Base-by-base conservation (phyloP, 2,329 filamentous ascomycete species). In the Polytolypa hystricis region DNA sequence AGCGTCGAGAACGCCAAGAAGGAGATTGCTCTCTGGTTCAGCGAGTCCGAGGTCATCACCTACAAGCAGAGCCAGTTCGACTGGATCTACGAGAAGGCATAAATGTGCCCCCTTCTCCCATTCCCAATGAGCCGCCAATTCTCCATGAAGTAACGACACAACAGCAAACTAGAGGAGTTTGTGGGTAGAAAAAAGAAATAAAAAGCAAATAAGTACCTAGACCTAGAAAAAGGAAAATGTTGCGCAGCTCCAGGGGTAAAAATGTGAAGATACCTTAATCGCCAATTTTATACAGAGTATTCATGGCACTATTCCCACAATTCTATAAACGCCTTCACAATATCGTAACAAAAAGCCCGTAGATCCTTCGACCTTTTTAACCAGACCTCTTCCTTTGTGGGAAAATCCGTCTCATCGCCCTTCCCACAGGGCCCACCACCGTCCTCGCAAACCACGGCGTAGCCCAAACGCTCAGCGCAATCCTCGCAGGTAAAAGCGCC, bases 11-110 rank as follows among this genome's bases (percentile, higher is more conserved):
- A 78, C 73, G 91, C 91, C 70, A 78, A 96, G 82, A 95, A 96
- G 84, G 91, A 98, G 77, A 98, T 98, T 64, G 81, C 81, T 58
- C 80, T 96, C 63, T 98, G 91, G 91, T 98, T 98, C 83, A 79
- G 82, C 69, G 72, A 83, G 53, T 79, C 77, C 53, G 91, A 96
- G 68, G 63, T 94, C 59, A 68, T 85, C 68, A 73, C 62, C 69
- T 96, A 83, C 78, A 89, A 91, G 77, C 71, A 73, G 52, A 73
- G 83, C 62, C 75, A 84, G 70, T 76, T 82, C 69, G 77, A 83
- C 74, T 96, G 91, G 91, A 73, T 96, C 74, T 96, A 95, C 74
- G 91, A 98, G 83, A 89, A 93, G 75, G 54, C 69, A 45, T 65
- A 64, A 53, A 29, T 19, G 20, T 11, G 12, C 18, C 12, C 14